A percentile compares a stretch with the other conserved stretches of the same genome.
These are phyloP conservation scores for Kwoniella shandongensis DNA, from an alignment of 768 basidiomycete genomes.

Conservation along the genomic window DNA sequence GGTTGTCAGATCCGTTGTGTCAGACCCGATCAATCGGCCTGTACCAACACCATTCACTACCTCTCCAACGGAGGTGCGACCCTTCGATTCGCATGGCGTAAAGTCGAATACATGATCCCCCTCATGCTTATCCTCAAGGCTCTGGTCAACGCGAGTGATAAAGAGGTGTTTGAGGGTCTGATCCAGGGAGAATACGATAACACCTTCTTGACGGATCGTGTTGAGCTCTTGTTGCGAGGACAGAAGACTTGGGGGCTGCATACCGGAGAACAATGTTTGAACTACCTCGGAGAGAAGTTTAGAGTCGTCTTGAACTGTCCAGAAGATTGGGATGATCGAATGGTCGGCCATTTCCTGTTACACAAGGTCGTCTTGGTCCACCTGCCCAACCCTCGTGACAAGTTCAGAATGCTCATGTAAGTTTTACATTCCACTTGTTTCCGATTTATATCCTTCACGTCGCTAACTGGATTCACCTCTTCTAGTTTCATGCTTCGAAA, in stretches of 20 bases:
- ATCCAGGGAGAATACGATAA: constrained; percentile 96
- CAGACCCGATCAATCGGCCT: constrained; percentile 84
- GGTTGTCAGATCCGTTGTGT: constrained; percentile 95
- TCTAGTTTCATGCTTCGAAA: constrained; percentile 94
- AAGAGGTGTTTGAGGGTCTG: constrained; percentile 93
- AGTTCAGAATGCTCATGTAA: constrained; percentile 90
- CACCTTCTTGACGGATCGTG: constrained; percentile 95
- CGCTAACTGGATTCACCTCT: constrained; percentile 1
- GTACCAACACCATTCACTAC: constrained; percentile 96
- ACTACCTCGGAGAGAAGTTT: constrained; percentile 96
- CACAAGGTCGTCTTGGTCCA: constrained; percentile 88
- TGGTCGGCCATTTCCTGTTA: constrained; percentile 77
- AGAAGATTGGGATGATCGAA: constrained; percentile 85
- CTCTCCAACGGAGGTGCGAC: constrained; percentile 95
- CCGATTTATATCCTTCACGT: neutral
- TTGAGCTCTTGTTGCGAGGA: constrained; percentile 87
- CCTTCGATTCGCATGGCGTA: constrained; percentile 92
- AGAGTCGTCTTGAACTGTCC: constrained; percentile 84
- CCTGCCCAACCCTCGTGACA: constrained; percentile 79
- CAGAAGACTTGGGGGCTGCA: constrained; percentile 89
- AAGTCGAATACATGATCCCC: constrained; percentile 89
- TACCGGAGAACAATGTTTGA: constrained; percentile 86
- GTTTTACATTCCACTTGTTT: constrained; percentile 52
- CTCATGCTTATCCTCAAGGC: constrained; percentile 96
- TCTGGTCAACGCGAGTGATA: constrained; percentile 83